Evolutionary conservation across 768 basidiomycete genomes (phyloP).

Genomic region (Amanita pseudoporphyria): DNA sequence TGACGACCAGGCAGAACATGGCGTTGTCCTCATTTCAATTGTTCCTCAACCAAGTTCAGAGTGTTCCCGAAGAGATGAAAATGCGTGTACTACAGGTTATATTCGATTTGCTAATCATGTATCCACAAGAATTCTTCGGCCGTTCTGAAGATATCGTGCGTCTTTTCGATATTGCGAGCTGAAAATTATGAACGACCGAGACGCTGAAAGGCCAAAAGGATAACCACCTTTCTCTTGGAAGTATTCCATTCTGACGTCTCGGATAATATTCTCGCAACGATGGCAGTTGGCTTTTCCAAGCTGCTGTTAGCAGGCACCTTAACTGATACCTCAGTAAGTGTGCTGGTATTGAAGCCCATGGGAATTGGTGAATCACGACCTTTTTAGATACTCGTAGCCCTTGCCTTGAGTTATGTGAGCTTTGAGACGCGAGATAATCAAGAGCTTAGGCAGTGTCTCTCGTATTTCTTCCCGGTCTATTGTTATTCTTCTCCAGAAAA

Average conservation of each 20-base stretch:
- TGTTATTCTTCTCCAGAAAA: constrained; percentile 72
- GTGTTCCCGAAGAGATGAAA: constrained; percentile 55
- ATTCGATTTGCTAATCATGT: constrained; percentile 83
- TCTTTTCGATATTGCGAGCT: constrained; percentile 8
- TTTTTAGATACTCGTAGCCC: constrained; percentile 27
- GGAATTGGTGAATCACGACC: constrained; percentile 22
- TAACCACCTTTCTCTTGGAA: constrained; percentile 40
- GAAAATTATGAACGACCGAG: neutral
- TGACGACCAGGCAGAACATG: constrained; percentile 3
- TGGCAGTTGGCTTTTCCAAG: constrained; percentile 80
- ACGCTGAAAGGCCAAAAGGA: constrained; percentile 18
- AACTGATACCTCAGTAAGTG: constrained; percentile 54
- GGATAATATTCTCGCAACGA: constrained; percentile 45
- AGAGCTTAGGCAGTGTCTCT: constrained; percentile 74
- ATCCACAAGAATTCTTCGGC: constrained; percentile 51
- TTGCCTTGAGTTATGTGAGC: constrained; percentile 56
- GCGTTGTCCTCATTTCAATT: constrained; percentile 40
- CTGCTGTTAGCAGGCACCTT: constrained; percentile 72
- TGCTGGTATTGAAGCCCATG: neutral
- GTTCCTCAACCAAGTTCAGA: constrained; percentile 52
- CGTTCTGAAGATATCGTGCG: constrained; percentile 17
- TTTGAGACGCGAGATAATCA: constrained; percentile 77
- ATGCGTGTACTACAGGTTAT: constrained; percentile 66
- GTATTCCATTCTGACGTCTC: constrained; percentile 26
- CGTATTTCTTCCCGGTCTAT: constrained; percentile 81